Evolutionary conservation across 1,284 basidiomycete genomes (phyloP), one percentile per base, ranked within the genome.

Genomic region (Athelia sp.): DNA sequence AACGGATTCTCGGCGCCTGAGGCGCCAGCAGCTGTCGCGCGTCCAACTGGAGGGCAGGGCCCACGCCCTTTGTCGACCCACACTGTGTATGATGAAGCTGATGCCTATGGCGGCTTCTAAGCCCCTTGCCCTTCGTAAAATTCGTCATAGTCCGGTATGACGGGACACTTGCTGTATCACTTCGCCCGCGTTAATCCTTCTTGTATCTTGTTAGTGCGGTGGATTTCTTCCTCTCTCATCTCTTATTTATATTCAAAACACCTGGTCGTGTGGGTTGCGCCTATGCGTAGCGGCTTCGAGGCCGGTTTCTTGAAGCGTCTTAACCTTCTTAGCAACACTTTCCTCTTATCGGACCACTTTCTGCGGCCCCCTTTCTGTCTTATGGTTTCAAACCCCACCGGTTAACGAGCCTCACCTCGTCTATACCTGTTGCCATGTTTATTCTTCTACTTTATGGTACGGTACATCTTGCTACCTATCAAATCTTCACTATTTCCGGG

Each of bases 31-130:
- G 4, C 46, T 38, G 18, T 9, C 35, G 4, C 46, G 17, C 18
- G 11, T 18, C 15, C 32, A 9, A 17, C 24, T 21, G n/a, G 15
- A 14, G 9, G 23, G 14, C 55, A 55, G 15, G 15, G 46, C 36
- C 62, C 62, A 54, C 65, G 74, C 47, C 74, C 74, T 1, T 57
- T 62, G 22, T 72, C 76, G 43, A 65, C 71, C 43, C 74, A 78
- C 53, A 79, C 80, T 19, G 51, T 82, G 52, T 84, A 84, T 55
- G 73, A 79, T 55, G 74, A 76, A 29, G 76, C 78, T n/a, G 83
- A 86, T 53, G 81, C 77, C 35, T 86, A 86, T 55, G 79, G 73
- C 26, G 83, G 83, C 31, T 75, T 85, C 60, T 84, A 66, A 71
- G 40, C 47, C 23, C 43, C 29, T 34, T n/a, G 36, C 36, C 6